Base-by-base conservation (phyloP, 805 yeast genomes). In the Phaffomyces opuntiae region DNA sequence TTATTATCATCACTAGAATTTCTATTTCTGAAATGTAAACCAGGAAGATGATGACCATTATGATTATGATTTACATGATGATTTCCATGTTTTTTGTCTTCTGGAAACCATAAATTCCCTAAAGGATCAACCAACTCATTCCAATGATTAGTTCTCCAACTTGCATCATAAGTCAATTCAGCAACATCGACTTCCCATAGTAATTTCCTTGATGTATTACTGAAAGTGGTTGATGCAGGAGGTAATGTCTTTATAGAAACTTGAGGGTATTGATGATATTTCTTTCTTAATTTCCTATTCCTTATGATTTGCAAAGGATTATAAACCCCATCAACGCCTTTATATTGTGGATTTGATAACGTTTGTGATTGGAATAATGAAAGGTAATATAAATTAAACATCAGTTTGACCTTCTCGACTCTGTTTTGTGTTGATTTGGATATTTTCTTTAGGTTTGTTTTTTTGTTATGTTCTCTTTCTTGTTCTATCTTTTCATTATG, bases 261-360 rank as follows among this genome's bases (percentile, higher is more conserved):
- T 36, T 72, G 69, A 3, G 77, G 73, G 33, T 67, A 65, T 46
- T 75, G 77, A 42, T 70, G 72, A 53, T 75, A 66, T 53, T 74
- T 74, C 47, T 73, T 72, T 44, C 86, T 62, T 4, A 82, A 59
- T 53, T 70, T 71, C 47, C 96, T 70, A 62, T 87, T 83, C 46
- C 96, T 67, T 26, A 88, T 78, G n/a, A 81, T 74, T 62, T 87
- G 96, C 38, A 88, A 66, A 4, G 96, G 96, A 58, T 88, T 88
- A 67, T 81, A 88, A 4, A 77, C 74, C 3, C 83, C 86, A 39
- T 81, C 87, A 3, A 83, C 74, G 2, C 76, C 77, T 2, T 70
- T 42, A 39, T 49, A 56, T 38, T 45, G 45, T 3, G 54, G 49
- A 31, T 48, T 46, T 12, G 46, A 42, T 1, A 40, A 29, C 35